Conservation (phyloP, 108 stramenopile genomes). For the Nitzschia sp. region DNA sequence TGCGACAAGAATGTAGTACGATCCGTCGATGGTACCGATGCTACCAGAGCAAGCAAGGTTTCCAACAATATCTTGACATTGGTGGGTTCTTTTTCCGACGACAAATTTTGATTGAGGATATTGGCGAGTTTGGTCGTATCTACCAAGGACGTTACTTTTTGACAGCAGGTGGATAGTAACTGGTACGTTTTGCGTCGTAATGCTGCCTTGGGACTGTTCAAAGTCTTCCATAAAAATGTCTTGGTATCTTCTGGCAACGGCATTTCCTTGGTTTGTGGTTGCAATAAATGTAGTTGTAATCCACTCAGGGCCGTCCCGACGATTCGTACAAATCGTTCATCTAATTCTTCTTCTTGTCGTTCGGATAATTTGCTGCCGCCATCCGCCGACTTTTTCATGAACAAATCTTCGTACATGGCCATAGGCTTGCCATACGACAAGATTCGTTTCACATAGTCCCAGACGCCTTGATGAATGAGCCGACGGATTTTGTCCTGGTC, state of each 20-base stretch:
- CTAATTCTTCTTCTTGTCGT: constrained; percentile 62
- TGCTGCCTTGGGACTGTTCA: constrained; percentile 49
- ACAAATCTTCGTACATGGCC: constrained; percentile 47
- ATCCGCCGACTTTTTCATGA: constrained; percentile 26
- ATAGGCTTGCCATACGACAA: constrained; percentile 40
- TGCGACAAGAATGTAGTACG: constrained; percentile 19
- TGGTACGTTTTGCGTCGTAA: constrained; percentile 65
- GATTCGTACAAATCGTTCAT: constrained; percentile 77
- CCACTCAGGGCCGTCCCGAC: constrained; percentile 46
- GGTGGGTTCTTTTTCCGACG: constrained; percentile 68
- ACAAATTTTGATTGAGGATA: constrained; percentile 50
- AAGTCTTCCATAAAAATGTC: constrained; percentile 45
- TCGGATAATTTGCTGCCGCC: constrained; percentile 21
- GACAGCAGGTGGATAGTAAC: constrained; percentile 53
- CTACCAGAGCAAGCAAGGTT: constrained; percentile 57
- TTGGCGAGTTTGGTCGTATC: constrained; percentile 34
- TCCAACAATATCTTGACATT: constrained; percentile 64
- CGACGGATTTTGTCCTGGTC: background rate
- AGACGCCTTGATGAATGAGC: constrained; percentile 25
- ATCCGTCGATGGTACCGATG: constrained; percentile 15
- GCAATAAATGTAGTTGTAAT: constrained; percentile 32
- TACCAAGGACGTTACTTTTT: constrained; percentile 39
- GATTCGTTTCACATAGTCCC: constrained; percentile 44
- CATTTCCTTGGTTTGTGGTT: background rate
- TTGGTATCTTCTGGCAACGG: constrained; percentile 10